Conservation (phyloP, 2,329 filamentous ascomycete genomes). For the Xylaria sp. region DNA sequence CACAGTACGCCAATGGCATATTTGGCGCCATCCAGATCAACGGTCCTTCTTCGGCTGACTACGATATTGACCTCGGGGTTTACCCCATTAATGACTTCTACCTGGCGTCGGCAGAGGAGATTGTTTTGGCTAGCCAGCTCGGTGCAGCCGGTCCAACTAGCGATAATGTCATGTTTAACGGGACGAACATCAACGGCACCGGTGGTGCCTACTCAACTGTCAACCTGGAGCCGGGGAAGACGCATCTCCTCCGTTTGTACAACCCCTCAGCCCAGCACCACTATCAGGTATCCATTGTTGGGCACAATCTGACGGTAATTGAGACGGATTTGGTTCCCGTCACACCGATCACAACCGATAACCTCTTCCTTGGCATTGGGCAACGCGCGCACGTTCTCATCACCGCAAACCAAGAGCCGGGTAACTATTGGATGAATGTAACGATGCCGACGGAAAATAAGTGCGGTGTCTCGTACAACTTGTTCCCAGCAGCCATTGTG, state of each 20-base stretch:
- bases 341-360: not conserved
- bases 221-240: no score
- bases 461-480: conserved; percentile 3
- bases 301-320: conserved; percentile 5
- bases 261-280: no score
- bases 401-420: conserved; percentile 1
- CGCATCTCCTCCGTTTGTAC: no score
- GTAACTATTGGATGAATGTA: no score
- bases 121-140: no score
- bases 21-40: not conserved
- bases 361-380: conserved; percentile 5
- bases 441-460: no score
- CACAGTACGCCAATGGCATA: not conserved
- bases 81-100: not conserved
- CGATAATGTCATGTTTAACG: no score
- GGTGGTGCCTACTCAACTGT: no score
- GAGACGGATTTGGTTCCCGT: conserved; percentile 9
- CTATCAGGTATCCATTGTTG: no score
- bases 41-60: not conserved
- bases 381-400: conserved; percentile 12
- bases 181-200: no score
- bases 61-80: not conserved
- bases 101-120: not conserved
- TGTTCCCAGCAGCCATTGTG: not conserved
- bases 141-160: no score